Evolutionary conservation across 2,329 filamentous ascomycete species (phyloP), one percentile per base, ranked within the genome.

Genomic region (Cordyceps farinosa): DNA sequence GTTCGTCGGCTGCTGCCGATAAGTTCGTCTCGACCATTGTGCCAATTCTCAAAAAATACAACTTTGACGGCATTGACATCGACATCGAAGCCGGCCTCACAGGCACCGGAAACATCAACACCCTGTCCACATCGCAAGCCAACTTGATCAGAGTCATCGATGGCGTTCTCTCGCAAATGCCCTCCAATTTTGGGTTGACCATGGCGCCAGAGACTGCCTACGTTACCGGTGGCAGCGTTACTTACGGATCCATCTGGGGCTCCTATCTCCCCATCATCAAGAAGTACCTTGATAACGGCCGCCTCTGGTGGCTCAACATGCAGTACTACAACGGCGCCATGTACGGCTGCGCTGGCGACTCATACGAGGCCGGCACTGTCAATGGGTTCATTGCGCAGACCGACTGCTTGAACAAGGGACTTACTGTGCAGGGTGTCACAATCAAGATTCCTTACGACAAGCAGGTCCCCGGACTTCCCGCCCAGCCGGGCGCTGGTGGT

Each of bases 161-260:
- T 63, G 73, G 73, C 58, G 57, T 75, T n/a, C 73, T 75, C 22
- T 72, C 67, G 5, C 62, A 80, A 66, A 81, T 85, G 55, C 86
- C 87, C 72, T 83, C 79, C 61, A 89, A 74, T 32, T 82, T 80
- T 11, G 86, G 87, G 27, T 80, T 87, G 51, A 87, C 82, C 44
- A 85, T 77, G 69, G 74, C 74, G 5, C 73, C 72, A 6, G 74
- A 75, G 64, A 78, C 72, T 13, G 73, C 74, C 3, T 75, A 75
- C 60, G 74, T 75, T 2, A 75, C 73, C 0, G 74, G 74, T 8
- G 74, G 71, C 29, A 68, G 68, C 48, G 65, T 75, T 6, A 65
- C 59, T 1, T 75, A 72, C 63, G 72, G 72, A 30, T 72, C 70
- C 59, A 74, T 75, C 66, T 75, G 73, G 73, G 73, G 73, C 51